Percentiles rank a stretch among this genome's conserved stretches.
Conservation (phyloP, 805 yeast species). For the Pichia gijzeniarum region DNA sequence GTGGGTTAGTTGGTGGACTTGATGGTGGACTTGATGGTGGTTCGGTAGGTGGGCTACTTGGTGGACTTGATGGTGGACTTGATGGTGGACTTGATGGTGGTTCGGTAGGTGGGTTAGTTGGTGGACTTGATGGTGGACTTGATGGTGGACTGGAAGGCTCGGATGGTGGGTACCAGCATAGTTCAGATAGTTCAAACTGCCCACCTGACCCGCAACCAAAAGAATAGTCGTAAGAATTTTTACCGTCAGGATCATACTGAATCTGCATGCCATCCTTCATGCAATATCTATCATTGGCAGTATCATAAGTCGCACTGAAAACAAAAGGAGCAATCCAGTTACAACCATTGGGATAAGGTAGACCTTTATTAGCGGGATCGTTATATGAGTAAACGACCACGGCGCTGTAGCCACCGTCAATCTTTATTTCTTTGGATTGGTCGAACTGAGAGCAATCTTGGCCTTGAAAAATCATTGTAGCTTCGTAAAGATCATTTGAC, state of each 20-base stretch:
- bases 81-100: too few species aligned
- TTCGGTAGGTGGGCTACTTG: too few species aligned
- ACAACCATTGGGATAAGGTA: conserved; percentile 18
- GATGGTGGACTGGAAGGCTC: too few species aligned
- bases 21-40: too few species aligned
- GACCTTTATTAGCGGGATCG: conserved; percentile 1
- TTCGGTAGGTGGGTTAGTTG: too few species aligned
- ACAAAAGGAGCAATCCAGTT: conserved; percentile 23
- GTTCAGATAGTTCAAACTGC: conserved; percentile 4
- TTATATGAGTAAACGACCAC: conserved; percentile 23
- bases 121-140: too few species aligned
- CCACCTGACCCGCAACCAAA: conserved; percentile 20
- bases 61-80: too few species aligned
- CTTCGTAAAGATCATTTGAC: background rate
- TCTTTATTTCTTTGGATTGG: conserved; percentile 32
- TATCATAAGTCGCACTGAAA: conserved; percentile 8
- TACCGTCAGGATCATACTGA: conserved; percentile 23
- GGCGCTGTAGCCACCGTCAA: conserved; percentile 22
- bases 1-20: too few species aligned
- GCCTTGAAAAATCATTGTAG: conserved; percentile 24
- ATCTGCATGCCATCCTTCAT: conserved; percentile 18
- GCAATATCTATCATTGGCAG: conserved; percentile 12
- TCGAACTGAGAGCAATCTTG: background rate
- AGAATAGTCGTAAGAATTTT: conserved; percentile 18
- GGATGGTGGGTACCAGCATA: too few species aligned